Percentiles rank a stretch among this genome's conserved stretches.
These are phyloP conservation scores for Salix dunnii DNA, from an alignment of 345 rosid genomes.

Conservation along the genomic window DNA sequence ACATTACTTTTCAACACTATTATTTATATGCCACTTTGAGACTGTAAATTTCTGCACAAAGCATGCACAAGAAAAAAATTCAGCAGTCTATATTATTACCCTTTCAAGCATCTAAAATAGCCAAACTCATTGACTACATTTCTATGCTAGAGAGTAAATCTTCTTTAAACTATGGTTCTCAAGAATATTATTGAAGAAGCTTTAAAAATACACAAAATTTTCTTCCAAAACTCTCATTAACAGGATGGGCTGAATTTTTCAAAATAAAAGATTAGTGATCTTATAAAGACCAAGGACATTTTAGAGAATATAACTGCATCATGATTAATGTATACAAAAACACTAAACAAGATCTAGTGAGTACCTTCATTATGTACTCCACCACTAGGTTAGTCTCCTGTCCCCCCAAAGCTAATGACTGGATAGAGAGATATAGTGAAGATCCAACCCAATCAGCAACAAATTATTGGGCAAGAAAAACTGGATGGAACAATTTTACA, in stretches of 20 bases:
- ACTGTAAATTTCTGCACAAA: not conserved
- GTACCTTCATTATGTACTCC: conserved; percentile 95
- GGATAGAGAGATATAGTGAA: conserved; percentile 4
- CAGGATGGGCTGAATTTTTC: too few relatives aligned
- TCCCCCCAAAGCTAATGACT: conserved; percentile 93
- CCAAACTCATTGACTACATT: not conserved
- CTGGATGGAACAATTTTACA: too few relatives aligned
- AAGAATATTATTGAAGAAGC: too few relatives aligned
- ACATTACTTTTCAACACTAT: not conserved
- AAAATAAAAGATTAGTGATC: too few relatives aligned
- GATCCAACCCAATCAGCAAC: conserved; percentile 11
- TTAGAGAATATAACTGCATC: not conserved
- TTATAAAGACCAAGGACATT: not conserved
- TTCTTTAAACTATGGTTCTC: not conserved
- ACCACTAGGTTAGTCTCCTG: conserved; percentile 77
- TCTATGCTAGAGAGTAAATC: not conserved
- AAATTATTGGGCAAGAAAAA: not conserved
- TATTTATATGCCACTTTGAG: not conserved
- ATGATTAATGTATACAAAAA: not conserved
- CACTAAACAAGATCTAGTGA: conserved; percentile 22
- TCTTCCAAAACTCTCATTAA: too few relatives aligned
- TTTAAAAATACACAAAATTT: too few relatives aligned
- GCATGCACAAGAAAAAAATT: not conserved
- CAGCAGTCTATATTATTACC: not conserved
- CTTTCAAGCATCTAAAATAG: not conserved